These are phyloP conservation scores for Allium cepa DNA, from an alignment of 106 monocot species.

Conservation along the genomic window DNA sequence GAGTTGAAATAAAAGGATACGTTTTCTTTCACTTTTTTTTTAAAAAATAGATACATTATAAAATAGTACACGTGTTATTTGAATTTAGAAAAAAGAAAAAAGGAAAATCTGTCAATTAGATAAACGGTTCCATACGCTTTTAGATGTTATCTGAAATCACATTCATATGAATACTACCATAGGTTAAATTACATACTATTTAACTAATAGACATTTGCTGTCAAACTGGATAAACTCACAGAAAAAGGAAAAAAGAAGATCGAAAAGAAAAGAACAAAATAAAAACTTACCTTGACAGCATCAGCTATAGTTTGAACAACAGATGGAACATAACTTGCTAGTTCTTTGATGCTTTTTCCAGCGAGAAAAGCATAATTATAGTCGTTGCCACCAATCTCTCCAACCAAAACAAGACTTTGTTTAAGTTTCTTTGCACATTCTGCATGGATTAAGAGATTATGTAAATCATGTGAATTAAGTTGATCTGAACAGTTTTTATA, in stretches of 20 bases:
- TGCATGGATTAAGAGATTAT: neutral
- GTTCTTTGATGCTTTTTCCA: neutral
- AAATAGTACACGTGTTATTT: neutral
- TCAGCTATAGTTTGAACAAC: slow-evolving; percentile 5
- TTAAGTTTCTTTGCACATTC: slow-evolving; percentile 10
- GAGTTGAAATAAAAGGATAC: too few relatives aligned
- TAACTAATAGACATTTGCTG: too few relatives aligned
- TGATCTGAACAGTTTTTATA: neutral
- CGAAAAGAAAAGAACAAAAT: neutral
- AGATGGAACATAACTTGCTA: slow-evolving; percentile 11
- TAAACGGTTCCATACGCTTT: neutral
- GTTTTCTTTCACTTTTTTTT: too few relatives aligned
- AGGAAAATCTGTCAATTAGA: neutral
- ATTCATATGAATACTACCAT: too few relatives aligned
- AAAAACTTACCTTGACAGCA: slow-evolving; percentile 4
- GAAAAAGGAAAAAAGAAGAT: too few relatives aligned
- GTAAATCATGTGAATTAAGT: neutral
- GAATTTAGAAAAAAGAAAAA: neutral
- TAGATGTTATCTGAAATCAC: too few relatives aligned
- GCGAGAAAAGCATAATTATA: slow-evolving; percentile 13
- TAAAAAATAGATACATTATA: too few relatives aligned
- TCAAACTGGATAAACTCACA: too few relatives aligned
- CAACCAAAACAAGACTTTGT: slow-evolving; percentile 8
- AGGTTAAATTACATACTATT: too few relatives aligned
- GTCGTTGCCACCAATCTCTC: slow-evolving; percentile 22